Percentiles rank a stretch among this genome's conserved stretches.
Conservation (phyloP, 176 grass and related monocot species). For the Oryza longistaminata region DNA sequence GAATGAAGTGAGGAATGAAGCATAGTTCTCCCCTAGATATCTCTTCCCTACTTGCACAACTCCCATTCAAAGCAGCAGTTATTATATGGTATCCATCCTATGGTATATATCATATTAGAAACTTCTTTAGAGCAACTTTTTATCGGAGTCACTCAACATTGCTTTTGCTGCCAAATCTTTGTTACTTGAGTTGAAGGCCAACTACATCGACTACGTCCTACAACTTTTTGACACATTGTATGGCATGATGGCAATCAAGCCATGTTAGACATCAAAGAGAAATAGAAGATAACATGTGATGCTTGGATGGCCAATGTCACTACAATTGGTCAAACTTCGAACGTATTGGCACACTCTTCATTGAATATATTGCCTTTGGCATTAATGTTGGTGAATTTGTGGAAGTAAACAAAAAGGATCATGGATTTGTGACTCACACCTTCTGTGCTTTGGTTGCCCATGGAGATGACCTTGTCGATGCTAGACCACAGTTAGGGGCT, state of each 20-base stretch:
- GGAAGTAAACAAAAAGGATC: background rate
- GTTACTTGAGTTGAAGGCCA: background rate
- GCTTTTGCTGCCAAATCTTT: background rate
- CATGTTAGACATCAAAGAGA: background rate
- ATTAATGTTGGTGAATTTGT: background rate
- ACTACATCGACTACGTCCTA: background rate
- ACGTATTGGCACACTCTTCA: background rate
- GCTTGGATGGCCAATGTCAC: background rate
- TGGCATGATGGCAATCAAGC: background rate
- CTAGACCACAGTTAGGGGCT: background rate
- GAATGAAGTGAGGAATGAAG: background rate
- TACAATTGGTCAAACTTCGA: background rate
- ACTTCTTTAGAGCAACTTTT: background rate
- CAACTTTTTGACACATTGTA: background rate
- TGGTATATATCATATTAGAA: background rate
- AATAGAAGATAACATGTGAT: background rate
- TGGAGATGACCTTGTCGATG: background rate
- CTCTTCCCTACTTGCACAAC: background rate
- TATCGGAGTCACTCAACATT: background rate
- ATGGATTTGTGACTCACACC: background rate
- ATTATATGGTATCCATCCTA: background rate
- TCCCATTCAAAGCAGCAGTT: background rate
- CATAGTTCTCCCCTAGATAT: background rate
- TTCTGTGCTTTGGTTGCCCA: background rate
- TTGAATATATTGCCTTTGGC: background rate